phyloP scores from a whole-genome alignment of 2,329 filamentous ascomycete species.

The Chaetomium olivaceum region DNA sequence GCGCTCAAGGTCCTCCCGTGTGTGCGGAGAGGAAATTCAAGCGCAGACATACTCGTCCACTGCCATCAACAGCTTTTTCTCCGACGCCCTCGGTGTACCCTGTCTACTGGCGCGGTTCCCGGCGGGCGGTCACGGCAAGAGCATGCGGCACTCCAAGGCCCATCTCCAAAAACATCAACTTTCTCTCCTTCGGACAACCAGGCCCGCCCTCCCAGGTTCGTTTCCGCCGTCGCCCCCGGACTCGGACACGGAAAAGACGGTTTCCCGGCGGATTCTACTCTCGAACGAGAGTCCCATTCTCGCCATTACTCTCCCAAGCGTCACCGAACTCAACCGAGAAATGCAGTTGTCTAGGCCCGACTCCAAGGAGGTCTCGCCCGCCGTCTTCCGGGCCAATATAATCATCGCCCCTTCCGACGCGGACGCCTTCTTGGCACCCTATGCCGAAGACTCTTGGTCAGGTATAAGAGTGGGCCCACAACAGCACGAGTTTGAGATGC shows the following conservation, averaged over 20 bases:
- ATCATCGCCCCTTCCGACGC: slow-evolving; percentile 57
- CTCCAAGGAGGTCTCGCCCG: slow-evolving; percentile 63
- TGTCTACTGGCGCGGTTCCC: slow-evolving; percentile 86
- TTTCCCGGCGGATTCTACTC: slow-evolving; percentile 65
- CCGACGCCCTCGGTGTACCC: slow-evolving; percentile 69
- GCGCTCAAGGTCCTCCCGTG: slow-evolving; percentile 58
- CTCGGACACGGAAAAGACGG: slow-evolving; percentile 51
- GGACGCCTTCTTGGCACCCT: slow-evolving; percentile 51
- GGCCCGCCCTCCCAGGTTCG: slow-evolving; percentile 48
- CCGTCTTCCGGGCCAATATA: slow-evolving; percentile 87
- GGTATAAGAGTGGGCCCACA: slow-evolving; percentile 62
- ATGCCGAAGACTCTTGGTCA: slow-evolving; percentile 79
- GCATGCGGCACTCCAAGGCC: slow-evolving; percentile 69
- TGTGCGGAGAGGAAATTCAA: slow-evolving; percentile 79
- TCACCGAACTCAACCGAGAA: slow-evolving; percentile 72
- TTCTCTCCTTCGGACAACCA: slow-evolving; percentile 23
- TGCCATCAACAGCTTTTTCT: slow-evolving; percentile 75
- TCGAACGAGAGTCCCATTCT: slow-evolving; percentile 95
- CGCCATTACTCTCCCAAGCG: slow-evolving; percentile 75
- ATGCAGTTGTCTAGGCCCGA: slow-evolving; percentile 57
- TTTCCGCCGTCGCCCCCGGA: slow-evolving; percentile 61
- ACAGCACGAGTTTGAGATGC: slow-evolving; percentile 62
- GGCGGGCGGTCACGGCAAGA: slow-evolving; percentile 59
- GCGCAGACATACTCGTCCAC: slow-evolving; percentile 69
- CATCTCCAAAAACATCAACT: slow-evolving; percentile 62